A percentile compares a stretch with the other conserved stretches of the same genome.
These are phyloP conservation scores for Cucurbita moschata DNA, from an alignment of 306 rosid species.

Conservation along the genomic window DNA sequence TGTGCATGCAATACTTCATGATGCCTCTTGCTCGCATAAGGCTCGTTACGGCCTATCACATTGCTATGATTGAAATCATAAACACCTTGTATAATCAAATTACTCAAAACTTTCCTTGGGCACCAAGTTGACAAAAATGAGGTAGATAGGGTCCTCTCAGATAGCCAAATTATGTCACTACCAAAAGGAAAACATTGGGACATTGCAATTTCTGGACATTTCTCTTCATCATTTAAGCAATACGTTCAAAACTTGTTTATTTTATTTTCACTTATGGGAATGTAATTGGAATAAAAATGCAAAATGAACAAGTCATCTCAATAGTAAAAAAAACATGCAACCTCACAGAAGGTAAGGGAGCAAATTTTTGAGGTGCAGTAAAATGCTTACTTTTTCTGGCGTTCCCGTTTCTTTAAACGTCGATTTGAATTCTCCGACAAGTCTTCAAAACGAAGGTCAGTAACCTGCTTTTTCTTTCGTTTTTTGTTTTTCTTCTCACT, in stretches of 20 bases:
- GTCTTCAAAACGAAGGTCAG: conserved; percentile 62
- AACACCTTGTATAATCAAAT: not conserved
- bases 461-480: conserved; percentile 57
- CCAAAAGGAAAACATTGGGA: not conserved
- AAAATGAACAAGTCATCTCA: not conserved
- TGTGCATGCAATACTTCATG: not conserved
- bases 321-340: not conserved
- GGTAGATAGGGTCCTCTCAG: not conserved
- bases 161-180: not conserved
- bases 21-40: not conserved
- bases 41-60: not conserved
- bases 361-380: not conserved
- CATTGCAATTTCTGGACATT: not conserved
- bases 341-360: not conserved
- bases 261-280: not conserved
- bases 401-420: conserved; percentile 41
- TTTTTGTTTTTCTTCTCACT: conserved; percentile 59
- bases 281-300: not conserved
- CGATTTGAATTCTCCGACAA: conserved; percentile 24
- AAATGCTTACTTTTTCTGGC: conserved; percentile 56
- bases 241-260: not conserved
- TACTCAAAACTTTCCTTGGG: not conserved
- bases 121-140: not conserved
- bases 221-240: not conserved
- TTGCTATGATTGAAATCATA: not conserved